Evolutionary conservation across 2,329 filamentous ascomycete genomes (phyloP), one percentile per base, ranked within the genome.

Genomic region (Emmonsia crescens): DNA sequence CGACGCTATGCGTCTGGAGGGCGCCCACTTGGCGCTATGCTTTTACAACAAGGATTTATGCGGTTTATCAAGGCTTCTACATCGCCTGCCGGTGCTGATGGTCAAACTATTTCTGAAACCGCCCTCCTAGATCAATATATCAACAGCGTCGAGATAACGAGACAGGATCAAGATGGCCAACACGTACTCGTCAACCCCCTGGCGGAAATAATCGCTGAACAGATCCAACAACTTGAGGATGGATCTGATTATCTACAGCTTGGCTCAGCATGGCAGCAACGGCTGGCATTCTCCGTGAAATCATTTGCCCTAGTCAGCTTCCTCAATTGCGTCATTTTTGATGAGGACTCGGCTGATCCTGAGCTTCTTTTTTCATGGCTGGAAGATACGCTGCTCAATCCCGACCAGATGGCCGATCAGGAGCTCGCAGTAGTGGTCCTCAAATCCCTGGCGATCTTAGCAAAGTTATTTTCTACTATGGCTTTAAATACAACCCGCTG

Each of bases 181-280:
- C n/a, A 9, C 21, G 70, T 74, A 24, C 73, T 82, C 63, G 70
- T 85, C 14, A 79, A 83, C 63, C 77, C 78, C 8, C 83, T 94
- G 65, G 85, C 89, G 1, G 83, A 83, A 55, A 84, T 96, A 66
- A 87, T 91, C 40, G 80, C 85, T 12, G 89, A 96, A 64, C 89
- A 96, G 71, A 90, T 97, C 80, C 85, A 87, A 67, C 84, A 92
- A 58, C 79, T 99, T 24, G 92, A 97, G 66, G 91, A 91, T 57
- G 89, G 89, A 63, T 88, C 91, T 1, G 94, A 97, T 74, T 97
- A 96, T 72, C 80, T 96, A 51, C 87, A 89, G 68, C 83, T 97
- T 62, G 89, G 89, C 61, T 93, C 92, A 1, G 82, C 86, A 5
- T 92, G 88, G 76, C 92, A 97, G 72, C 93, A 96, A 75, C 86